These are phyloP conservation scores for Aspergillus costaricaensis DNA, from an alignment of 2,329 filamentous ascomycete genomes.

Conservation along the genomic window DNA sequence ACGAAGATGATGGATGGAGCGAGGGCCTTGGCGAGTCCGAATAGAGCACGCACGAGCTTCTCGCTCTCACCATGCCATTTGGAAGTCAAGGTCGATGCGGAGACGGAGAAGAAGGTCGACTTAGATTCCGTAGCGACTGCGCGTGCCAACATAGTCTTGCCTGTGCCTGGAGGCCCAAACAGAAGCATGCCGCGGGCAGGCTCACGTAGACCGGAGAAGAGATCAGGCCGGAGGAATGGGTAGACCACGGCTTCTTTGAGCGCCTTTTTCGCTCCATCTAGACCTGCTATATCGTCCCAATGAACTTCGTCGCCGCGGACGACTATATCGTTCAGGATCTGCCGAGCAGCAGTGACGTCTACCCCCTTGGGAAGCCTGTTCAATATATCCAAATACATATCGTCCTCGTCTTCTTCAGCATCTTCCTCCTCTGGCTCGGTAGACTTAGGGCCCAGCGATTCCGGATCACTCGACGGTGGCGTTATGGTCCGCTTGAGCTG, in stretches of 20 bases:
- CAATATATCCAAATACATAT: constrained; percentile 65
- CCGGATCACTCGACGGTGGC: constrained; percentile 46
- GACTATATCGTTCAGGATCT: constrained; percentile 95
- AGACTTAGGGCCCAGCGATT: constrained; percentile 49
- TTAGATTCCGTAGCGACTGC: constrained; percentile 92
- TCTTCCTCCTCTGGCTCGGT: constrained; percentile 50
- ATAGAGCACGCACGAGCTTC: constrained; percentile 90
- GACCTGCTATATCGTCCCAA: constrained; percentile 89
- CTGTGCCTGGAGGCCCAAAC: constrained; percentile 95
- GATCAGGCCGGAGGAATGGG: constrained; percentile 88
- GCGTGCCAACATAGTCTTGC: constrained; percentile 96
- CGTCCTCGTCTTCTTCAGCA: constrained; percentile 47
- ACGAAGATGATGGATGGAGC: constrained; percentile 98
- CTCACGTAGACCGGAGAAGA: constrained; percentile 94
- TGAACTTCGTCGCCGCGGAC: constrained; percentile 92
- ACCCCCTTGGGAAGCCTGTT: constrained; percentile 79
- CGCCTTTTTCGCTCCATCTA: constrained; percentile 87
- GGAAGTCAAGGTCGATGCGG: constrained; percentile 87
- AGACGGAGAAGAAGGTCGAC: constrained; percentile 96
- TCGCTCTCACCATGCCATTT: constrained; percentile 97
- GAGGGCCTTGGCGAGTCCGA: constrained; percentile 81
- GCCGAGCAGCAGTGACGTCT: constrained; percentile 78
- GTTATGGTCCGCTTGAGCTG: constrained; percentile 47
- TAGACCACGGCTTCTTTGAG: constrained; percentile 96
- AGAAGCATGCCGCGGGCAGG: constrained; percentile 93